Evolutionary conservation across 1,284 basidiomycete species (phyloP).

Genomic region (Leccinum colubrinum): DNA sequence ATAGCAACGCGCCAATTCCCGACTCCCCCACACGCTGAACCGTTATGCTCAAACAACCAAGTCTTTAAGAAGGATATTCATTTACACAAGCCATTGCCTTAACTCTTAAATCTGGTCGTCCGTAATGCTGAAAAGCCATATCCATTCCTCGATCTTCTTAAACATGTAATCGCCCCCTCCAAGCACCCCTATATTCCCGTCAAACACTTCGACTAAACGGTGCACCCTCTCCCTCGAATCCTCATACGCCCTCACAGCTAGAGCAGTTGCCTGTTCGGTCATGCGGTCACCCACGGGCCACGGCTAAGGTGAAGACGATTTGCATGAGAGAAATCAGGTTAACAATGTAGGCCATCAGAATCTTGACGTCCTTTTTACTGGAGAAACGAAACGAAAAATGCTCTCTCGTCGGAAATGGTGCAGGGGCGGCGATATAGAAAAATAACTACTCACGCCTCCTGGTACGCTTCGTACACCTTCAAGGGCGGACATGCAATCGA

Average conservation of each 20-base stretch:
- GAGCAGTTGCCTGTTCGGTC: background rate
- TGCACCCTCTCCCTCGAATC: background rate
- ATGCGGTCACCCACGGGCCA: background rate
- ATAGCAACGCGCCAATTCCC: no score
- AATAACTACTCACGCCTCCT: constrained; percentile 9
- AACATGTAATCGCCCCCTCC: constrained; percentile 8
- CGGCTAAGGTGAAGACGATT: constrained; percentile 9
- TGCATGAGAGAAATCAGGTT: constrained; percentile 26
- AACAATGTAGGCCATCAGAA: constrained; percentile 18
- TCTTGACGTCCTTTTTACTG: constrained; percentile 3
- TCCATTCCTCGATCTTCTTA: constrained; percentile 10
- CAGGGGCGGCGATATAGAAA: background rate
- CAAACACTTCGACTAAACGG: background rate
- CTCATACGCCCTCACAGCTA: constrained; percentile 2
- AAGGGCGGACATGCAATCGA: constrained; percentile 8
- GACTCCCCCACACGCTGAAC: no score
- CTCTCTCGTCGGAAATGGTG: background rate
- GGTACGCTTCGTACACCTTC: constrained; percentile 3
- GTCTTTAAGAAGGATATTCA: no score
- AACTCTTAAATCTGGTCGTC: constrained; percentile 8
- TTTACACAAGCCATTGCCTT: background rate
- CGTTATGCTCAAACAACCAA: no score
- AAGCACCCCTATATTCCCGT: background rate
- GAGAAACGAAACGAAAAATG: background rate
- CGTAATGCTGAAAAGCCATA: constrained; percentile 12